Evolutionary conservation across 2,329 filamentous ascomycete species (phyloP).

Genomic region (Clonostachys byssicola): DNA sequence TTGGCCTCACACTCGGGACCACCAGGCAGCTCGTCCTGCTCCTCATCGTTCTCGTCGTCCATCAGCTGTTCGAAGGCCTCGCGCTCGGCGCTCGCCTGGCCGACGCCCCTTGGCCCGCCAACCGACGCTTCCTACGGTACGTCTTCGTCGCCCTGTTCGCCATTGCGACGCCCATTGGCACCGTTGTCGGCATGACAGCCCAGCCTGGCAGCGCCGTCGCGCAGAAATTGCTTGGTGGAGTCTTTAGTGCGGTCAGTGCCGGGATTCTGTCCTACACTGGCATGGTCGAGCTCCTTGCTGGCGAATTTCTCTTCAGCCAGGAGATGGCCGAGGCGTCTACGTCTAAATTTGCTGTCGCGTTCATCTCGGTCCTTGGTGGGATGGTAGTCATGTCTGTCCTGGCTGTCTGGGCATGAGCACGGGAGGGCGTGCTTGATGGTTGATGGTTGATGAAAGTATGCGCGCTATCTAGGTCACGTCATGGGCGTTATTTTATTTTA

Average conservation of each 20-base stretch:
- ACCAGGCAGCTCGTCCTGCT: conserved; percentile 54
- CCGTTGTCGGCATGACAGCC: conserved; percentile 79
- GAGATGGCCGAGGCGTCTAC: conserved; percentile 76
- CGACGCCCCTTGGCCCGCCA: conserved; percentile 68
- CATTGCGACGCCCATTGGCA: conserved; percentile 78
- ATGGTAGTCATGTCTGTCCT: conserved; percentile 76
- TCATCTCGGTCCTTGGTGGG: conserved; percentile 69
- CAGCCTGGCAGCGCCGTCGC: conserved; percentile 38
- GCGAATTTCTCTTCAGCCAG: conserved; percentile 94
- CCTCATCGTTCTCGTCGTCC: conserved; percentile 71
- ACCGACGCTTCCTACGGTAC: conserved; percentile 71
- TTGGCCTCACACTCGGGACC: conserved; percentile 75
- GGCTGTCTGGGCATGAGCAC: conserved; percentile 73
- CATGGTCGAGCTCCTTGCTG: conserved; percentile 87
- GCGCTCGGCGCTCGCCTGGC: conserved; percentile 86
- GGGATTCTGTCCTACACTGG: conserved; percentile 93
- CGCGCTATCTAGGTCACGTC: not conserved
- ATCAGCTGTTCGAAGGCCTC: conserved; percentile 90
- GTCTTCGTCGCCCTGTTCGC: conserved; percentile 68
- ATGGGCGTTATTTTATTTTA: not conserved
- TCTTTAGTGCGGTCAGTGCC: conserved; percentile 85
- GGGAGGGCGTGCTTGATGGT: not conserved
- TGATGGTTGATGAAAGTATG: too few species aligned
- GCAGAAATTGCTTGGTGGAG: conserved; percentile 72
- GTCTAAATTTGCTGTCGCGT: conserved; percentile 63